Base-by-base conservation (phyloP, 768 basidiomycete genomes). In the Pisolithus orientalis region DNA sequence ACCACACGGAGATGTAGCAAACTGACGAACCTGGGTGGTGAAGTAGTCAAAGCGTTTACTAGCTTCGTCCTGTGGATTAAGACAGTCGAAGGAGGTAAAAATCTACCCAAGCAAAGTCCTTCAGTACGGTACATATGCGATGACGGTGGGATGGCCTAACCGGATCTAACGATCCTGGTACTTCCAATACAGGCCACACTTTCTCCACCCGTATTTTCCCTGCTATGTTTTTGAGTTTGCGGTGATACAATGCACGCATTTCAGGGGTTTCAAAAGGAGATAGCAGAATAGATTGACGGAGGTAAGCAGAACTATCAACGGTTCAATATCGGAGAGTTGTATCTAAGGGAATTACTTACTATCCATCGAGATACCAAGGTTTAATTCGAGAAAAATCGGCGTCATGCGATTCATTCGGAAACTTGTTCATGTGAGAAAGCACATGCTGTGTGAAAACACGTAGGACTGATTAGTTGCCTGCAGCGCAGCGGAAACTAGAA, bases 321-420 rank as follows among this genome's bases (percentile, higher is more conserved):
- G 47, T 21, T 13, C 44, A 39, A 24, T 27, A 46, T 28, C 25
- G 10, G 39, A 53, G 45, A 27, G 24, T 21, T 34, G 25, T 39
- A 17, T 8, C 24, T 49, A 28, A 58, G 44, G 13, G 7, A 39
- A 28, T 27, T 9, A 72, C 90, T 63, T 70, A 96, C 94, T 92
- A 81, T 64, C 87, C 88, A 59, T 98, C 95, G 10, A 98, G 79
- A 67, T 94, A 96, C 96, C 96, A 98, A 1, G 93, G 90, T 70
- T 96, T 98, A 61, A 98, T 88, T 10, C 96, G 83, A 9, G 94
- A 95, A 71, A 98, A 97, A 69, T 98, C 96, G 24, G 89, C 82
- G 55, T 94, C 89, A 58, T 86, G 94, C 1, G 94, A 91, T 61
- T 94, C 90, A 61, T 93, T 91, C 1, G 96, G 96, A 10, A 96